Evolutionary conservation across 2,329 filamentous ascomycete species (phyloP), one percentile per base, ranked within the genome.

Genomic region (Didymella exigua): DNA sequence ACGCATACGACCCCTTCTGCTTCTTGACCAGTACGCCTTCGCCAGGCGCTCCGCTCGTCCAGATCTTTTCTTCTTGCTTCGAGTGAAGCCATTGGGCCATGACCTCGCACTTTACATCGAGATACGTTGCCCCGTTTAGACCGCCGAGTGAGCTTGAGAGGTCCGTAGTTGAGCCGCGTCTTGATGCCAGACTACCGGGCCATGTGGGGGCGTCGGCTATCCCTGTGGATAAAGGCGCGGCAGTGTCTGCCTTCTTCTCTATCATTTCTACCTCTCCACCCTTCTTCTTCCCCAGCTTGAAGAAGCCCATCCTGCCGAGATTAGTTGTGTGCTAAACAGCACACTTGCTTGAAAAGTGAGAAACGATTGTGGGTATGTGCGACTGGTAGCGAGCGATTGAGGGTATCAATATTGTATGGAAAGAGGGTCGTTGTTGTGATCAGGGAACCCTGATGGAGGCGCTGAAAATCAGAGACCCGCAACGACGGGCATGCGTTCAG

Each of bases 11-110:
- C n/a, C 77, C 78, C 53, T 79, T 77, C 0, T 72, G 65, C 63
- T 79, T 81, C 71, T 85, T 85, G 48, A 86, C 67, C 2, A 85
- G 75, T 2, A 84, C 81, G 60, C 83, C 84, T 69, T 86, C 82
- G 11, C 81, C 80, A 10, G 75, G 65, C 19, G 69, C 73, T 47
- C 77, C 77, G 21, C 71, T 73, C 3, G 76, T 79, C 82, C 83
- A 84, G 27, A 82, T 69, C 50, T 73, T 76, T 66, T 86, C 82
- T 58, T 84, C 76, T 58, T 87, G 85, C 64, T 85, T 82, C 54
- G 85, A 81, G 67, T 86, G 83, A 2, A 88, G 77, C 79, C 82
- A 87, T 62, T 82, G 86, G 63, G 84, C 84, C 78, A 86, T 84
- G 59, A 88, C 81, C 67, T 87, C 83, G 60, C 77, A 79, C 67